phyloP scores from a whole-genome alignment of 345 rosid species.

The Chamaenerion angustifolium region DNA sequence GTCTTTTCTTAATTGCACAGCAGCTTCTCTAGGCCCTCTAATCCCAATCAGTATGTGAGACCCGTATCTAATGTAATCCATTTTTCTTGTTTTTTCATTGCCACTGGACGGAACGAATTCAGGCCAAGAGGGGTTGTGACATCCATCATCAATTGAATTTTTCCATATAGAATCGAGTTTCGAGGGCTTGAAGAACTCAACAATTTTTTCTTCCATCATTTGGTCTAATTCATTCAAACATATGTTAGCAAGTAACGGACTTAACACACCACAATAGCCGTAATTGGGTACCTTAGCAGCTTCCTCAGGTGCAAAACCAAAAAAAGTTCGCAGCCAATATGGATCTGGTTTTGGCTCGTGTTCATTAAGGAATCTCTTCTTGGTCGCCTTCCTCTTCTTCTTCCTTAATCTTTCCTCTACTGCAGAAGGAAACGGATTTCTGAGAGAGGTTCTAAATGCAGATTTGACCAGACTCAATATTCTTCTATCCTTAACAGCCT shows the following conservation, averaged over 20 bases:
- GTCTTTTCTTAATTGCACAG: conserved; percentile 48
- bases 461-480: conserved; percentile 47
- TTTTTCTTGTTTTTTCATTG: conserved; percentile 77
- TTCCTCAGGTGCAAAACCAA: conserved; percentile 76
- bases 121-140: conserved; percentile 97
- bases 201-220: conserved; percentile 58
- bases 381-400: conserved; percentile 32
- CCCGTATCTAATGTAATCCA: conserved; percentile 84
- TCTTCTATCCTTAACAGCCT: conserved; percentile 58
- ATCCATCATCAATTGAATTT: conserved; percentile 64
- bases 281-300: conserved; percentile 75
- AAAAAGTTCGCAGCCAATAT: conserved; percentile 84
- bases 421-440: conserved; percentile 15
- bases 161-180: conserved; percentile 84
- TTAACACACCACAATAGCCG: conserved; percentile 75
- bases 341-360: conserved; percentile 97
- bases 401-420: conserved; percentile 25
- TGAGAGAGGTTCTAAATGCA: conserved; percentile 24
- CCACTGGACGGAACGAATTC: conserved; percentile 95
- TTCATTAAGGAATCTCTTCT: conserved; percentile 59
- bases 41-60: conserved; percentile 85
- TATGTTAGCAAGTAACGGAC: conserved; percentile 81
- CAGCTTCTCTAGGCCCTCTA: conserved; percentile 87
- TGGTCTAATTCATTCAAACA: conserved; percentile 79
- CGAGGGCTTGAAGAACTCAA: conserved; percentile 59